These are phyloP conservation scores for Dothistroma septosporum DNA, from an alignment of 2,329 filamentous ascomycete genomes.

Conservation along the genomic window DNA sequence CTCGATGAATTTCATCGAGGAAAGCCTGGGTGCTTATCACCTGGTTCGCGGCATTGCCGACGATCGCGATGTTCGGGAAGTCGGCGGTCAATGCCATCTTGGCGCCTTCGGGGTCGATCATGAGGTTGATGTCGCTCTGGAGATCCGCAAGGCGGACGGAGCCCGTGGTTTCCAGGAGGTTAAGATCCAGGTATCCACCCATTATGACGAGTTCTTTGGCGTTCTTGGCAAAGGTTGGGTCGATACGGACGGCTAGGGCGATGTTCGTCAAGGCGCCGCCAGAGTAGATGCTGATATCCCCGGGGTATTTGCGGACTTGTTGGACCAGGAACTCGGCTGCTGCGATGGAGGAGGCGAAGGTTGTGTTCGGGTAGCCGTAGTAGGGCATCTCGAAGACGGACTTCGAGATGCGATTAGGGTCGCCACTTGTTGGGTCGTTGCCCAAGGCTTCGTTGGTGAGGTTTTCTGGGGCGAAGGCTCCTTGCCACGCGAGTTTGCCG, in stretches of 20 bases:
- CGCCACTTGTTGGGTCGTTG: slow-evolving; percentile 45
- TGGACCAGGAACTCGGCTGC: slow-evolving; percentile 47
- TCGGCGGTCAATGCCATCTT: slow-evolving; percentile 49
- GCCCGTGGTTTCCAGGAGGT: slow-evolving; percentile 30
- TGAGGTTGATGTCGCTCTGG: slow-evolving; percentile 46
- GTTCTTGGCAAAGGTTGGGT: slow-evolving; percentile 45
- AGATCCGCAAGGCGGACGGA: slow-evolving; percentile 26
- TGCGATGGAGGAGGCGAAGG: slow-evolving; percentile 36
- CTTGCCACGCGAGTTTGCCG: slow-evolving; percentile 45
- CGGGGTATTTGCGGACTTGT: slow-evolving; percentile 47
- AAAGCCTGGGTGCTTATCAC: slow-evolving; percentile 41
- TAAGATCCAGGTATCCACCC: slow-evolving; percentile 49
- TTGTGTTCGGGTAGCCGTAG: slow-evolving; percentile 45
- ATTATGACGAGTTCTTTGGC: slow-evolving; percentile 49
- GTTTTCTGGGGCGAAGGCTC: slow-evolving; percentile 45
- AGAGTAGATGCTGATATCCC: slow-evolving; percentile 48
- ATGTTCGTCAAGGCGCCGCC: slow-evolving; percentile 49
- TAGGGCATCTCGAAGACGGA: slow-evolving; percentile 45
- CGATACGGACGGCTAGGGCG: slow-evolving; percentile 46
- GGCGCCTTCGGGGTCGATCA: slow-evolving; percentile 49
- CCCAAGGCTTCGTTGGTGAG: slow-evolving; percentile 41
- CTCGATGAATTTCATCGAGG: slow-evolving; percentile 38
- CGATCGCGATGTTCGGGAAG: slow-evolving; percentile 45
- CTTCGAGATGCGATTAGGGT: slow-evolving; percentile 41
- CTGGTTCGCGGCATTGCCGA: slow-evolving; percentile 48